These are phyloP conservation scores for Gardenia jasminoides DNA, from an alignment of 257 asterid species.

Conservation along the genomic window DNA sequence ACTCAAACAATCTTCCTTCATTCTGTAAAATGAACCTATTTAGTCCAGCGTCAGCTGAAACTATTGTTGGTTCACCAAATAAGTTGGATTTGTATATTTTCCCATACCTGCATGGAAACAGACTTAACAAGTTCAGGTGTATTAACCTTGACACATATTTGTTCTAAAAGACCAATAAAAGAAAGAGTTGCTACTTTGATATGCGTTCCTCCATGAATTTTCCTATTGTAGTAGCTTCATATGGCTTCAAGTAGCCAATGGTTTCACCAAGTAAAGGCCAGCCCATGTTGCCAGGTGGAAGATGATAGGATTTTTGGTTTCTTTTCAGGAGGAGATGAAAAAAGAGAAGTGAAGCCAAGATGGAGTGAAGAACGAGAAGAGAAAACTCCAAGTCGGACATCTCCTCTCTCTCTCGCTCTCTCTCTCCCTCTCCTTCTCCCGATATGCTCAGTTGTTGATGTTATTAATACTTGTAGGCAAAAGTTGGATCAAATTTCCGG, in stretches of 20 bases:
- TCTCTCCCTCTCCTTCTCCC: background rate
- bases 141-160: background rate
- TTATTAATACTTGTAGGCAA: constrained; percentile 11
- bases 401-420: background rate
- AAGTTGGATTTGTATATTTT: constrained; percentile 81
- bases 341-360: constrained; percentile 34
- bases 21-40: constrained; percentile 72
- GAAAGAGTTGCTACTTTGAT: constrained; percentile 41
- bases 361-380: constrained; percentile 41
- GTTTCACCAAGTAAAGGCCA: constrained; percentile 97
- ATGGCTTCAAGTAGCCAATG: constrained; percentile 68
- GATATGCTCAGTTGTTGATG: background rate
- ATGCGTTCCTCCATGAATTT: constrained; percentile 85
- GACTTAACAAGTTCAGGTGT: background rate
- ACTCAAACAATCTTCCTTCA: constrained; percentile 80
- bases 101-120: constrained; percentile 52
- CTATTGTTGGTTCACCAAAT: constrained; percentile 77
- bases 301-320: constrained; percentile 42
- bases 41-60: constrained; percentile 84
- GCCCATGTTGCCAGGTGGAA: constrained; percentile 92
- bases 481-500: constrained; percentile 18
- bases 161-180: background rate
- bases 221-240: constrained; percentile 65
- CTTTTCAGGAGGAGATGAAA: constrained; percentile 27
- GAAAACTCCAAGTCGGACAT: constrained; percentile 44